Base-by-base conservation (phyloP, 768 basidiomycete genomes). In the Tricholoma saponaceum region DNA sequence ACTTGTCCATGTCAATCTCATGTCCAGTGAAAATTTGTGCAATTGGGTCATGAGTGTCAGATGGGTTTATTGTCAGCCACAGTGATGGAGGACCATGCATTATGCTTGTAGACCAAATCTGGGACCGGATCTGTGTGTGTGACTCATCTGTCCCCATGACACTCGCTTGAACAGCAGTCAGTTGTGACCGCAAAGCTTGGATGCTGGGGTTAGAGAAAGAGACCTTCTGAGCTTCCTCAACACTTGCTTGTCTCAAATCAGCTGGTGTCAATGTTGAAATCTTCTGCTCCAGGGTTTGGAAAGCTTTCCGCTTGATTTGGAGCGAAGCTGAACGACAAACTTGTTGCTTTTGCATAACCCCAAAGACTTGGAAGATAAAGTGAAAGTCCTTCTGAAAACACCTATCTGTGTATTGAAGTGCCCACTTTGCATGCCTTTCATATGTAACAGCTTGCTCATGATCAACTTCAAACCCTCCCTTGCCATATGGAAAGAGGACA, bases 1-100 rank as follows among this genome's bases (percentile, higher is more conserved):
- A 49, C 3, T 51, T 16, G 51, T 79, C 72, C 35, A 79, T 53
- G 46, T 78, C 67, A 8, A 79, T 75, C 0, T 72, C 54, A 16
- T 68, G 66, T 0, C 77, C 73, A 0, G 70, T 69, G n/a, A 77
- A 68, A 0, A 77, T 62, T 50, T 76, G 75, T 0, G 67, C 68
- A 7, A 77, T 57, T 0, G 74, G 75, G 51, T 75, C 69, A 43
- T 72, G 63, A 0, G 68, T 52, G 53, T 76, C 70, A 4, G 50
- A 51, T 1, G 69, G 70, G 46, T 73, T 76, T 12, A 76, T 66
- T 0, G 73, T 76, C 12, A 72, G 57, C 74, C 75, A 76, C 0
- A 75, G 20, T 1, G 58, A 61, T 0, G 70, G 72, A 2, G 72
- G 69, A 7, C 59, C 58, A 9, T 1, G 8, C 32, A 28, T 28